A percentile compares a stretch with the other conserved stretches of the same genome.
phyloP scores from a whole-genome alignment of 805 yeast species.

The Grigorovia humatica region DNA sequence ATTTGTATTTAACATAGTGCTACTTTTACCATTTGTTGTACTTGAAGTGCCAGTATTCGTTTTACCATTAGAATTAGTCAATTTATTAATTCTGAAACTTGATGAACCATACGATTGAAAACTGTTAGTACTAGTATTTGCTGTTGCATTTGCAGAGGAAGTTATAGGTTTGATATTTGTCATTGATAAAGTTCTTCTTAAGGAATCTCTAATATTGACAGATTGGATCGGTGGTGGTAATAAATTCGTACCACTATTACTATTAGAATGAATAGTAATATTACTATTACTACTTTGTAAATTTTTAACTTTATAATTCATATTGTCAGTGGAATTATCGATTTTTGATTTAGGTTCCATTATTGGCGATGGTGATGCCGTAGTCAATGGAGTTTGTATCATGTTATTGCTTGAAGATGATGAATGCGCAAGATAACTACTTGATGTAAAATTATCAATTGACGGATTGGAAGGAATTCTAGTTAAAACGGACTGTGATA shows the following conservation, averaged over 20 bases:
- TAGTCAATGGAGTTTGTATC: neutral
- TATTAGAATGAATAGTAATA: neutral
- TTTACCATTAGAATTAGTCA: neutral
- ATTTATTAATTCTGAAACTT: conserved; percentile 1
- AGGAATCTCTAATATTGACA: conserved; percentile 12
- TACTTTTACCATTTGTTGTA: neutral
- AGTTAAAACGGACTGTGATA: conserved; percentile 2
- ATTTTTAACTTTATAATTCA: no score
- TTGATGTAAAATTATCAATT: neutral
- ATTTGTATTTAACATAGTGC: conserved; percentile 5
- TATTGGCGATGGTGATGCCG: neutral
- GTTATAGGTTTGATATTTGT: conserved; percentile 3
- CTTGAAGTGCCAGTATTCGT: neutral
- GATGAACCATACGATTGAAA: neutral
- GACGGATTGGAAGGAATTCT: neutral
- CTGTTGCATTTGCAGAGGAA: neutral
- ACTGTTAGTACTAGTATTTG: neutral
- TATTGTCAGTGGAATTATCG: no score
- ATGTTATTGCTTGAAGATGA: neutral
- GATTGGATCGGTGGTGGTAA: conserved; percentile 1
- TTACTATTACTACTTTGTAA: neutral
- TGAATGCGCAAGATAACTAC: no score
- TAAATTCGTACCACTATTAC: neutral
- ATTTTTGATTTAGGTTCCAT: neutral
- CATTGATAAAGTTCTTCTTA: conserved; percentile 21